Evolutionary conservation across 169 alveolate genomes (phyloP).

Genomic region (Miamiensis avidus): DNA sequence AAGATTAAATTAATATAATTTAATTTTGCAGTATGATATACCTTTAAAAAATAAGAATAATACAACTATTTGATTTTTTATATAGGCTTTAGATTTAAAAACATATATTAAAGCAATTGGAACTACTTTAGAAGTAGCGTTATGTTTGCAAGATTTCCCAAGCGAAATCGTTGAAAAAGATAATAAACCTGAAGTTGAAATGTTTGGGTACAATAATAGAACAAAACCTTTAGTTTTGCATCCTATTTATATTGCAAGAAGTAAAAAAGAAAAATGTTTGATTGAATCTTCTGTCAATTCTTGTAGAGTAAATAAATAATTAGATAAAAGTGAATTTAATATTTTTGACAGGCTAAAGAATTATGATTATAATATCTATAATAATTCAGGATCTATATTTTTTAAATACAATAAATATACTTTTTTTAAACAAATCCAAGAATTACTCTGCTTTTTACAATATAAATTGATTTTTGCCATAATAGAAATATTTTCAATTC

Average conservation of each 20-base stretch:
- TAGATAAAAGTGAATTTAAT: too few relatives aligned
- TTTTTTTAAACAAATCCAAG: neutral
- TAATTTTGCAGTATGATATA: too few relatives aligned
- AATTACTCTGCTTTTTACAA: neutral
- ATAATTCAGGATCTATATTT: too few relatives aligned
- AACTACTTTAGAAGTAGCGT: conserved; percentile 31
- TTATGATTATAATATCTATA: too few relatives aligned
- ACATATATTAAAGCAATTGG: conserved; percentile 42
- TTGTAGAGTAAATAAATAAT: conserved; percentile 36
- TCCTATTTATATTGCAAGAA: conserved; percentile 45
- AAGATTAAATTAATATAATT: too few relatives aligned
- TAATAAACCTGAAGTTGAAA: conserved; percentile 51
- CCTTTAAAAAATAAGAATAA: too few relatives aligned
- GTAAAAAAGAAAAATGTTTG: conserved; percentile 46
- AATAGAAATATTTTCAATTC: too few relatives aligned
- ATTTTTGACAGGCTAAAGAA: too few relatives aligned
- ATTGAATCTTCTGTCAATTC: conserved; percentile 49
- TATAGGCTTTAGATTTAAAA: conserved; percentile 22
- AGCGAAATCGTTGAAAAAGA: conserved; percentile 48
- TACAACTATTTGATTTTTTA: too few relatives aligned
- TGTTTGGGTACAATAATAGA: conserved; percentile 35
- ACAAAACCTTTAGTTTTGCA: conserved; percentile 26
- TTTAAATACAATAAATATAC: neutral
- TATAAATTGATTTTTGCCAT: too few relatives aligned
- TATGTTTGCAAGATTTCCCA: conserved; percentile 34